Conservation (phyloP, 805 yeast genomes). For the Wickerhamomyces bovis region DNA sequence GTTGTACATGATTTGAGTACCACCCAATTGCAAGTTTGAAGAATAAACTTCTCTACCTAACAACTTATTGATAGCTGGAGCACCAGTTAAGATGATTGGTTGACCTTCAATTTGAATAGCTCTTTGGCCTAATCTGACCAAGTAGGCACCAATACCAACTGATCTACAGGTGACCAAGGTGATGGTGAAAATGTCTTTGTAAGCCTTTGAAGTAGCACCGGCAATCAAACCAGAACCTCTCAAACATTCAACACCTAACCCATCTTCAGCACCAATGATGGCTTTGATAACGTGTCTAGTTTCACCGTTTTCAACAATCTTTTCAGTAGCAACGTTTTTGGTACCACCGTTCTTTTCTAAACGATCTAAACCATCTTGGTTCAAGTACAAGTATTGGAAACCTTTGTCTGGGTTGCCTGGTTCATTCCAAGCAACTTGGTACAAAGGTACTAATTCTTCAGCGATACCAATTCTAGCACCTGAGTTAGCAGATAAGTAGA, state of each 20-base stretch:
- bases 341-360: slow-evolving; percentile 56
- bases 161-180: slow-evolving; percentile 99
- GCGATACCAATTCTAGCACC: slow-evolving; percentile 99
- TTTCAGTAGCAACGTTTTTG: slow-evolving; percentile 65
- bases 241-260: slow-evolving; percentile 97
- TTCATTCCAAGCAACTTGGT: slow-evolving; percentile 90
- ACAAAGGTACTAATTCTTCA: slow-evolving; percentile 85
- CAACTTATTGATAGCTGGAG: slow-evolving; percentile 95
- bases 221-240: slow-evolving; percentile 98
- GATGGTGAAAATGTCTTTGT: slow-evolving; percentile 93
- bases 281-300: slow-evolving; percentile 76
- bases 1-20: slow-evolving; percentile 97
- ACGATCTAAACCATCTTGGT: slow-evolving; percentile 54
- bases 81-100: slow-evolving; percentile 98
- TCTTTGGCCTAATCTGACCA: slow-evolving; percentile 97
- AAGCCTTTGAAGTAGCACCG: slow-evolving; percentile 96
- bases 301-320: slow-evolving; percentile 78
- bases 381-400: slow-evolving; percentile 80
- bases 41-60: slow-evolving; percentile 96
- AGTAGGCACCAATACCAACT: slow-evolving; percentile 99
- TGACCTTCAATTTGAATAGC: slow-evolving; percentile 98
- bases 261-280: slow-evolving; percentile 90
- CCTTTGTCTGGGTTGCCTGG: slow-evolving; percentile 74
- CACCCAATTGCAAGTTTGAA: slow-evolving; percentile 96
- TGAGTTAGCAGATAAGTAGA: slow-evolving; percentile 94